A percentile compares a stretch with the other conserved stretches of the same genome.
Conservation (phyloP, 805 yeast genomes). For the Ascoidea rubescens region DNA sequence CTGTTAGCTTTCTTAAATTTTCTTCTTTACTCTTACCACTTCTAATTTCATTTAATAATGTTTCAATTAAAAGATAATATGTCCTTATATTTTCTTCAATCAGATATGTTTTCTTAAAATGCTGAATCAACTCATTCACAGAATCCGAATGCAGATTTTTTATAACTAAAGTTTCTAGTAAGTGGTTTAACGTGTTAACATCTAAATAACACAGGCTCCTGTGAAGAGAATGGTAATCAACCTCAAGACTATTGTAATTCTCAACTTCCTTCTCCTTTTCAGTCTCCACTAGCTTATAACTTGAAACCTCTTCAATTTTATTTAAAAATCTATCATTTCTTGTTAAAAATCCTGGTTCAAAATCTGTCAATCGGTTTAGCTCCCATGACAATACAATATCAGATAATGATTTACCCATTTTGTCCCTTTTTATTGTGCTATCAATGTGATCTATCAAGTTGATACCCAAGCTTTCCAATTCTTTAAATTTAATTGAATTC, state of each 20-base stretch:
- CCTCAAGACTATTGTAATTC: background rate
- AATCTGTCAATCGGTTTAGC: no score
- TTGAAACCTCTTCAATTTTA: background rate
- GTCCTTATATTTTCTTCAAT: constrained; percentile 23
- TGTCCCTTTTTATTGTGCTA: background rate
- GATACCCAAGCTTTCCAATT: background rate
- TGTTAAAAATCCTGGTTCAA: background rate
- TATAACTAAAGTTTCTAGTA: background rate
- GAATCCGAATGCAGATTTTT: constrained; percentile 2
- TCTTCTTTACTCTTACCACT: constrained; percentile 16
- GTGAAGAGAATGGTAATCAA: background rate
- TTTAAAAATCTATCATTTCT: no score
- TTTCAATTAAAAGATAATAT: constrained; percentile 21
- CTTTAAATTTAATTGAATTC: background rate
- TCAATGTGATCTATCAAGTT: background rate
- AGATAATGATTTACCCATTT: background rate
- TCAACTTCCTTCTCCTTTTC: background rate
- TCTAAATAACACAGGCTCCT: no score
- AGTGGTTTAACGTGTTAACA: background rate
- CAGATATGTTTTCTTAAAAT: constrained; percentile 19
- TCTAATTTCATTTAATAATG: constrained; percentile 17
- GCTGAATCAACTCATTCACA: constrained; percentile 11
- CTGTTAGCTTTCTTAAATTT: no score
- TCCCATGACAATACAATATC: background rate
- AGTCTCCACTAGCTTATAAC: no score